These are phyloP conservation scores for Teunomyces cretensis DNA, from an alignment of 805 yeast species.

Conservation along the genomic window DNA sequence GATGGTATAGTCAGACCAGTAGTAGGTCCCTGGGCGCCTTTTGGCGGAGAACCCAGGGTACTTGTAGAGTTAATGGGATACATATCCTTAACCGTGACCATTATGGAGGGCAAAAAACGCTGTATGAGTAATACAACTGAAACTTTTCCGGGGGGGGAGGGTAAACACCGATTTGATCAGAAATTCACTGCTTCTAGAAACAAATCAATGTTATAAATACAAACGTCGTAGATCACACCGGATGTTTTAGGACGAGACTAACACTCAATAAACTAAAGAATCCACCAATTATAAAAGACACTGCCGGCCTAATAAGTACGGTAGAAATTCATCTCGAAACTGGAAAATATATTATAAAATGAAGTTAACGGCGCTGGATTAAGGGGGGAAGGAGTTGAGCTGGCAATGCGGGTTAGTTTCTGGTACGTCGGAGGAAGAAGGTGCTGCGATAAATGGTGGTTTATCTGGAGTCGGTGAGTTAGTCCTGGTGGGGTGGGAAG, in stretches of 20 bases:
- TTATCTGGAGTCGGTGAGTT: background rate
- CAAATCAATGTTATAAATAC: background rate
- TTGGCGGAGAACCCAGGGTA: constrained; percentile 7
- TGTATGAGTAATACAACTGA: background rate
- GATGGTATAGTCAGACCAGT: constrained; percentile 1
- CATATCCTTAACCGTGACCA: constrained; percentile 1
- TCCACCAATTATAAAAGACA: background rate
- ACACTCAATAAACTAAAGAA: constrained; percentile 3
- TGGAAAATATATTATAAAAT: background rate
- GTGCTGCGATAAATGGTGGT: background rate
- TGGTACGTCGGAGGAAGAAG: background rate
- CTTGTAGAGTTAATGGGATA: background rate
- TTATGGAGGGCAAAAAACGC: background rate
- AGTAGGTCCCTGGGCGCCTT: background rate
- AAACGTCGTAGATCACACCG: background rate
- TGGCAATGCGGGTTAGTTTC: background rate
- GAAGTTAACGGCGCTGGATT: background rate
- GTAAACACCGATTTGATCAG: background rate
- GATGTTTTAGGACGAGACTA: background rate
- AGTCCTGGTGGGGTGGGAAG: background rate
- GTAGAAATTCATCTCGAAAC: background rate
- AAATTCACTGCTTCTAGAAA: constrained; percentile 2
- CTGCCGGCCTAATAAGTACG: background rate
- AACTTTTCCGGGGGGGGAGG: background rate
- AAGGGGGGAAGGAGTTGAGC: background rate